phyloP scores from a whole-genome alignment of 768 basidiomycete genomes.

The Rhodotorula toruloides region DNA sequence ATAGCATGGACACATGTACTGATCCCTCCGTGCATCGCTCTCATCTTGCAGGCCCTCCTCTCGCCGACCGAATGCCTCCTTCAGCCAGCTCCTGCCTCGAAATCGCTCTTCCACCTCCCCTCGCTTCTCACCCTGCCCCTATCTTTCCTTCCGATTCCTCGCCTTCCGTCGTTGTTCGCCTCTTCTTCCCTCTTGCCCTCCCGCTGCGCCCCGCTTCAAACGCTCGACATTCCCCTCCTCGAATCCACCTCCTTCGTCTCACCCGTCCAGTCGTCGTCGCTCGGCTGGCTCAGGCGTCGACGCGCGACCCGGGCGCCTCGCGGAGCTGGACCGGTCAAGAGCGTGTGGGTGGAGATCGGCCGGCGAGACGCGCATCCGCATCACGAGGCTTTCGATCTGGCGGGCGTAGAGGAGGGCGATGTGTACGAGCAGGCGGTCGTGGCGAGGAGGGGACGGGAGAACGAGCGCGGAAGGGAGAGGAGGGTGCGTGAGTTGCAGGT shows the following conservation, averaged over 20 bases:
- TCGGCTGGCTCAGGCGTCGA: not conserved
- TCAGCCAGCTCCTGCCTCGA: not conserved
- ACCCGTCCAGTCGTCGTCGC: not conserved
- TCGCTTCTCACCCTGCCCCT: not conserved
- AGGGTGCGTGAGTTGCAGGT: constrained; percentile 19
- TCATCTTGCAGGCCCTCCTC: not conserved
- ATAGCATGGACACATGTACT: not conserved
- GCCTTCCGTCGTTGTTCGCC: not conserved
- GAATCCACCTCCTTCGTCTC: constrained; percentile 2
- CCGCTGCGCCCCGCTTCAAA: not conserved
- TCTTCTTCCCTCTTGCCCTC: not conserved
- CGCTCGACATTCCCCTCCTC: constrained; percentile 3
- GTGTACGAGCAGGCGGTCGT: not conserved
- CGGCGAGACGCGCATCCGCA: constrained; percentile 13
- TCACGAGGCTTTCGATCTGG: no score
- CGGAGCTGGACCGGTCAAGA: not conserved
- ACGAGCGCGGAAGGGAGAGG: not conserved
- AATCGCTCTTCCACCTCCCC: not conserved
- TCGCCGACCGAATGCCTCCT: no score
- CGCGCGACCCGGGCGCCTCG: not conserved
- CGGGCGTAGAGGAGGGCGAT: no score
- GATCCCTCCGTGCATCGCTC: no score
- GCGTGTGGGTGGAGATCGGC: not conserved
- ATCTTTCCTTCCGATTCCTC: not conserved
- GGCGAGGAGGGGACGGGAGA: not conserved